Conservation (phyloP, 805 yeast species). For the Debaryomyces prosopidis region DNA sequence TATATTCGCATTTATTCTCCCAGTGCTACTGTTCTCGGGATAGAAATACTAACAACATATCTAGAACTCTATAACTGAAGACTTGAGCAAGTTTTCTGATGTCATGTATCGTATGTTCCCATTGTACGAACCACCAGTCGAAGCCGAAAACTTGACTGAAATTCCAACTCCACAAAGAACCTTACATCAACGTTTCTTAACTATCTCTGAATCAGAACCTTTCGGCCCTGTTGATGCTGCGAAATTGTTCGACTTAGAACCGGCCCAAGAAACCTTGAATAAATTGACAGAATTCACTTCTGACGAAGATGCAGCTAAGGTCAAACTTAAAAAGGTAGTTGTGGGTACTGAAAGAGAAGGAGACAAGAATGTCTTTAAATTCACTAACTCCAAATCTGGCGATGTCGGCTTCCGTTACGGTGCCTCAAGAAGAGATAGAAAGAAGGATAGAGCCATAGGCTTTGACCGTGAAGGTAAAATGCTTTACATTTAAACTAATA, state of each 20-base stretch:
- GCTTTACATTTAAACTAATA: constrained; percentile 27
- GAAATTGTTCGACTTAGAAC: constrained; percentile 73
- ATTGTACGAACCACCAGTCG: constrained; percentile 43
- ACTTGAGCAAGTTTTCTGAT: constrained; percentile 57
- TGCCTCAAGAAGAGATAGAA: constrained; percentile 82
- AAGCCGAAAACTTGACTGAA: constrained; percentile 82
- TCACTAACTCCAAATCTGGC: constrained; percentile 78
- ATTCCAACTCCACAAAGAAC: constrained; percentile 89
- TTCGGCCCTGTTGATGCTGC: constrained; percentile 98
- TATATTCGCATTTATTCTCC: neutral
- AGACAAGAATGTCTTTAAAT: constrained; percentile 71
- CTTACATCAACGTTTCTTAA: constrained; percentile 75
- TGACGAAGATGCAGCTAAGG: constrained; percentile 38
- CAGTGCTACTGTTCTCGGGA: constrained; percentile 2
- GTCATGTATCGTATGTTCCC: constrained; percentile 84
- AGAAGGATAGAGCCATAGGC: constrained; percentile 76
- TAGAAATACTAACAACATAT: constrained; percentile 34
- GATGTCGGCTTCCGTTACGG: constrained; percentile 91
- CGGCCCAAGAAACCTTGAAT: constrained; percentile 79
- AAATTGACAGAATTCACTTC: constrained; percentile 63
- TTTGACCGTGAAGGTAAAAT: constrained; percentile 69
- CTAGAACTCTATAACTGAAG: constrained; percentile 52
- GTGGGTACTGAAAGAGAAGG: constrained; percentile 64
- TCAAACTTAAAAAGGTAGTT: constrained; percentile 30
- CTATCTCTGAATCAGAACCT: constrained; percentile 92